Evolutionary conservation across 2,329 filamentous ascomycete genomes (phyloP), one percentile per base, ranked within the genome.

Genomic region (Rugonectria rugulosa): DNA sequence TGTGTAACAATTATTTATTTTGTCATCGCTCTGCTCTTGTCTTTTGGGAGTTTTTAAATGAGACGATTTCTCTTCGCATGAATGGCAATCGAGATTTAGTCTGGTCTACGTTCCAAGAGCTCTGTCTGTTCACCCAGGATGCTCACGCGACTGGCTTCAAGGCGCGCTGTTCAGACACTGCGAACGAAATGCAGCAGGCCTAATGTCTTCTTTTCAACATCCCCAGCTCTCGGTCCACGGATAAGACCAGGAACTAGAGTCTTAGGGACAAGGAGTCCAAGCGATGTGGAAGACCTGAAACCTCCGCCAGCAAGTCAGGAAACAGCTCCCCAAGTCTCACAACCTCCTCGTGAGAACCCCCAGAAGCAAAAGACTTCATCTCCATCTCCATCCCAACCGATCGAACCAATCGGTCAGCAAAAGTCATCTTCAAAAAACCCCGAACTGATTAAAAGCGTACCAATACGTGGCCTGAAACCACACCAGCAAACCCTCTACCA

Each of bases 401-500:
- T 14, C n/a, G 38, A 27, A 7, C 34, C n/a, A 20, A 21, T 27
- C 9, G 37, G 14, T 8, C n/a, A 26, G 7, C 53, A 57, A 32
- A 29, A 46, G 34, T 23, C 10, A 36, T 45, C 57, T 4, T 15
- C 44, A 15, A 63, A 59, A 11, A 15, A 42, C 9, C 24, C 45
- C 9, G 63, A 59, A 37, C 41, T 31, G 14, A 41, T 31, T 12
- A 57, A 50, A 14, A 29, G 44, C 8, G 23, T 53, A 5, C 7
- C 59, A 14, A 52, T 54, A 19, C 56, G 56, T 14, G 61, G 64
- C 8, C 51, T 65, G 46, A 66, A 67, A 40, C 45, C 55, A 2
- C 36, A 65, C 31, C 61, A 67, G 14, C 61, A 65, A 29, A 26
- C 45, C 0, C 24, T 68, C 9, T 60, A 59, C 17, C 53, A 62